Evolutionary conservation across 345 rosid species (phyloP).

Genomic region (Eucalyptus melliodora): DNA sequence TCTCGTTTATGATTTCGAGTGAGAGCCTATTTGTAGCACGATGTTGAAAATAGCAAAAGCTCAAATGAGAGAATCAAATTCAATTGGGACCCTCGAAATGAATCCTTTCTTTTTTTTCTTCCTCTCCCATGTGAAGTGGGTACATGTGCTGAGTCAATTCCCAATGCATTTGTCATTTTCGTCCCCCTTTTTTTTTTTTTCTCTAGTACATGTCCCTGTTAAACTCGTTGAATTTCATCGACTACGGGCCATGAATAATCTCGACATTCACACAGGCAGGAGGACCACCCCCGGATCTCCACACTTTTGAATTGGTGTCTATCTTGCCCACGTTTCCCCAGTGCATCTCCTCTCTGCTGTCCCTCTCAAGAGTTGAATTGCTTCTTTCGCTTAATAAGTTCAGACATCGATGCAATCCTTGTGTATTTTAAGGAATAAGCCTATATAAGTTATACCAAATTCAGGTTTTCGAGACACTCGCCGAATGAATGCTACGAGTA

Average conservation of each 20-base stretch:
- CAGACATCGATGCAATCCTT: not conserved
- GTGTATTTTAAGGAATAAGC: not conserved
- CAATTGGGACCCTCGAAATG: not conserved
- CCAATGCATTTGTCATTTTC: not conserved
- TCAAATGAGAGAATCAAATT: not conserved
- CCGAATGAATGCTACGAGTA: not conserved
- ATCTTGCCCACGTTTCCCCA: not conserved
- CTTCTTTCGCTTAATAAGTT: not conserved
- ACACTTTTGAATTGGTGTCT: not conserved
- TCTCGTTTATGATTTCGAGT: not conserved
- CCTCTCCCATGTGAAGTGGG: not conserved
- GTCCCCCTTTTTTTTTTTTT: not conserved
- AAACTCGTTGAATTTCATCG: not conserved
- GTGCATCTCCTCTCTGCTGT: not conserved
- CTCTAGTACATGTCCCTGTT: not conserved
- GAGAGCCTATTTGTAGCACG: not conserved
- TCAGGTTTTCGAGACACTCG: not conserved
- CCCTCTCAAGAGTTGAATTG: not conserved
- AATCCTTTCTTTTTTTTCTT: not conserved
- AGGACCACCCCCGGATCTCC: not conserved
- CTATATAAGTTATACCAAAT: not conserved
- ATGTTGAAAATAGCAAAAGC: not conserved
- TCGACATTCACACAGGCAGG: not conserved
- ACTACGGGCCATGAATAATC: not conserved
- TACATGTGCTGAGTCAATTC: not conserved